Evolutionary conservation across 2,329 filamentous ascomycete species (phyloP), one percentile per base, ranked within the genome.

Genomic region (Aspergillus intermedius): DNA sequence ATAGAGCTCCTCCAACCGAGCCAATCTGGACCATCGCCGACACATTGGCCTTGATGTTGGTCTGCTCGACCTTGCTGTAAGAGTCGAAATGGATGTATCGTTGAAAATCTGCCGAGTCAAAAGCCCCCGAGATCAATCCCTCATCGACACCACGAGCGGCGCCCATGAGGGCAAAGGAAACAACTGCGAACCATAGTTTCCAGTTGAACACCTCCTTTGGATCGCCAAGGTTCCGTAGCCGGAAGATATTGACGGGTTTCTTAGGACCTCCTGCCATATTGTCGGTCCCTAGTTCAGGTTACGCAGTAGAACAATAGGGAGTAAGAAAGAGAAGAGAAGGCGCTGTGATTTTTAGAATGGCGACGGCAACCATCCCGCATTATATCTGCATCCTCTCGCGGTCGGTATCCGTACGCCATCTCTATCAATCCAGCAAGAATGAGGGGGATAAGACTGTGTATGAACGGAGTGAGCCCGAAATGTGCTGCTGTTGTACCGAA

Each of bases 21-120:
- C 87, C 87, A 59, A 90, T 81, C 67, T 90, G 87, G 0, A 91
- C 87, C 87, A 91, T 91, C 43, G 84, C 80, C 1, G 86, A 85
- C 48, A 91, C 85, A 65, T 91, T 91, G 57, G 79, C 82, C 68
- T 86, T 82, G 70, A 85, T 83, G 64, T 87, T 82, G 52, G 84
- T 82, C 61, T 78, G 73, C 42, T 80, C 75, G 3, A 76, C 71
- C 0, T 67, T 58, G 42, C 67, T 72, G 59, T 83, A 82, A 2
- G 74, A 71, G 5, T 73, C 68, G 52, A 82, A 80, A 55, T 80
- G 60, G 62, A 87, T 84, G 30, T 74, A 74, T 1, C 65, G 55
- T 56, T 83, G 77, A 64, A 88, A 88, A 45, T 83, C 74, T 54
- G 77, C 73, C n/a, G 81, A 82, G 61, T 81, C 80, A 66, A 87